Conservation (phyloP, 2,329 filamentous ascomycete species). For the Paracorniculantispora psalliotae region DNA sequence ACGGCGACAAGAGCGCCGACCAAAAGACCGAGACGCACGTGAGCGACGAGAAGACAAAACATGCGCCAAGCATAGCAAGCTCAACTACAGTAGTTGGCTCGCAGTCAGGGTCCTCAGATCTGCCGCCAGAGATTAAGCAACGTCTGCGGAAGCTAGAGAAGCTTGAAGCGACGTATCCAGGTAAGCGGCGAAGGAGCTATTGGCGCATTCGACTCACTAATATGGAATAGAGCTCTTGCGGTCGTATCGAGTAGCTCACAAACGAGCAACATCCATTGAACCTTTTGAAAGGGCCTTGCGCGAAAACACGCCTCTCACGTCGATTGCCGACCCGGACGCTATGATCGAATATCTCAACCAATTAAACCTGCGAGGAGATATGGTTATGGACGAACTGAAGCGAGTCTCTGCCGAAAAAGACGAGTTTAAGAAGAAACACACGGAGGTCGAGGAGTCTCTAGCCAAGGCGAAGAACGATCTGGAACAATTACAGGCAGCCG, state of each 20-base stretch:
- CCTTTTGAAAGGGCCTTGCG: constrained; percentile 87
- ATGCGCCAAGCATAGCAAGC: constrained; percentile 17
- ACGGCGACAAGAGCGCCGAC: constrained; percentile 14
- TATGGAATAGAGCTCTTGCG: constrained; percentile 66
- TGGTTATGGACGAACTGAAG: constrained; percentile 92
- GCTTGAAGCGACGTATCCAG: constrained; percentile 80
- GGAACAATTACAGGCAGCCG: constrained; percentile 50
- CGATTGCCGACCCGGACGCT: constrained; percentile 78
- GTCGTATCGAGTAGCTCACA: constrained; percentile 88
- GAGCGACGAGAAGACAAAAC: constrained; percentile 4
- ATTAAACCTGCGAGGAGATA: constrained; percentile 77
- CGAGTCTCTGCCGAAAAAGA: constrained; percentile 79
- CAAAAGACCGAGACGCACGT: constrained; percentile 15
- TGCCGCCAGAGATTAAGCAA: constrained; percentile 68
- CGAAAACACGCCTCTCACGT: constrained; percentile 87
- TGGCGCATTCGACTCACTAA: constrained; percentile 5
- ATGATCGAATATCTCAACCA: constrained; percentile 88
- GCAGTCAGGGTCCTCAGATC: constrained; percentile 37
- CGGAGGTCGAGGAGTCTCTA: constrained; percentile 61
- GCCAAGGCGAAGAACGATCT: constrained; percentile 61
- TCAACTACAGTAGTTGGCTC: constrained; percentile 16
- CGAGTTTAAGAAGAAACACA: constrained; percentile 68
- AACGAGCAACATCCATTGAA: constrained; percentile 80
- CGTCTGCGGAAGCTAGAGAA: constrained; percentile 85
- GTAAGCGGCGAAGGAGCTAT: constrained; percentile 39